Evolutionary conservation across 352 stramenopile genomes (phyloP).

Genomic region (Thalassiosira delicatula): DNA sequence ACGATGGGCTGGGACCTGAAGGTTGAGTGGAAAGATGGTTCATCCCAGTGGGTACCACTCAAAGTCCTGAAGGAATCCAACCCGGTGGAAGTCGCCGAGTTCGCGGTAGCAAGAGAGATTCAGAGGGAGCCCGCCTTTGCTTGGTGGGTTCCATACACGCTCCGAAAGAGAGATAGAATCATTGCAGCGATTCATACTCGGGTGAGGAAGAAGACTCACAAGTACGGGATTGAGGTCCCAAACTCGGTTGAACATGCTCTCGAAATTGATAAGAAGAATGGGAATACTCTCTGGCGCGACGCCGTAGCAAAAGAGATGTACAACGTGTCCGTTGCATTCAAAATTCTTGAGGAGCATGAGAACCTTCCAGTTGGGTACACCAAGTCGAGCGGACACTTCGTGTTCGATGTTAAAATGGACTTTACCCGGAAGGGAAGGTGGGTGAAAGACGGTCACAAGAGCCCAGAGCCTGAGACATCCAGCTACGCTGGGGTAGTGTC

Average conservation of each 20-base stretch:
- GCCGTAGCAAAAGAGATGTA: conserved; percentile 64
- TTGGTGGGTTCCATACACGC: conserved; percentile 32
- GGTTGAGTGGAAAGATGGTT: conserved; percentile 58
- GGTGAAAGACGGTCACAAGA: conserved; percentile 30
- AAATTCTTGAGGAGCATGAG: conserved; percentile 48
- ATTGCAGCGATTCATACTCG: background rate
- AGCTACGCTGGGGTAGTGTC: conserved; percentile 62
- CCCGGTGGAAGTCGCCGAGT: conserved; percentile 58
- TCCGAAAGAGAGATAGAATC: conserved; percentile 24
- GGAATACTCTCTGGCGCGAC: conserved; percentile 62
- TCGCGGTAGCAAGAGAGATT: conserved; percentile 14
- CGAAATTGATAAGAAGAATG: conserved; percentile 58
- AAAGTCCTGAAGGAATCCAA: conserved; percentile 65
- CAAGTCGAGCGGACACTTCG: conserved; percentile 8
- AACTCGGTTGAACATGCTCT: conserved; percentile 42
- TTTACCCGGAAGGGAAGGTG: conserved; percentile 26
- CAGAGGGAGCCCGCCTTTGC: conserved; percentile 30
- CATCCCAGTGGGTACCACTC: conserved; percentile 36
- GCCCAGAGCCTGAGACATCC: background rate
- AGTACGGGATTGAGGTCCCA: conserved; percentile 71
- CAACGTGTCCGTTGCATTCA: conserved; percentile 61
- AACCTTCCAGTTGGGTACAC: background rate
- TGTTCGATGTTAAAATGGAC: too few relatives aligned
- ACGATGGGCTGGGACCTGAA: conserved; percentile 59
- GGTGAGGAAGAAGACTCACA: conserved; percentile 51